Conservation (phyloP, 257 asterid species). For the Prunella vulgaris region DNA sequence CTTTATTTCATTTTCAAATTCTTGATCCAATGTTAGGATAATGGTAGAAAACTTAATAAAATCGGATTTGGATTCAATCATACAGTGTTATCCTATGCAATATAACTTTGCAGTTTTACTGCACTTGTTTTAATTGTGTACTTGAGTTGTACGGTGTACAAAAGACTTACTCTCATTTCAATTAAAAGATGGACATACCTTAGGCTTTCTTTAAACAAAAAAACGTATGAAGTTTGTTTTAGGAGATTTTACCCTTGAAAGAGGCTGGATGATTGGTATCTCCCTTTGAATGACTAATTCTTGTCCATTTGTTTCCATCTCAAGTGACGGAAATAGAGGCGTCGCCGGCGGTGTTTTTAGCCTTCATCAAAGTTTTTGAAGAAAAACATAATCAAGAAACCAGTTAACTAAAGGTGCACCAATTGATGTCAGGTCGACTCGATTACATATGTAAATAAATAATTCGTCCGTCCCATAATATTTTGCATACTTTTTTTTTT, state of each 20-base stretch:
- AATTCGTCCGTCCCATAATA: no score
- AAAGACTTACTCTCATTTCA: no score
- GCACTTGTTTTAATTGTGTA: no score
- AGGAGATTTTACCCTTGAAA: slow-evolving; percentile 54
- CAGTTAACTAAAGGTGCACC: not conserved
- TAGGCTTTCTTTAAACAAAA: not conserved
- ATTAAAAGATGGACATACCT: no score
- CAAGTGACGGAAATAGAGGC: slow-evolving; percentile 81
- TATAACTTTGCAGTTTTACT: no score
- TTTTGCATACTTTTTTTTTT: no score
- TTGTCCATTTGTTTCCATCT: slow-evolving; percentile 59
- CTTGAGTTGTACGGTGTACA: no score
- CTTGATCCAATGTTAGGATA: not conserved
- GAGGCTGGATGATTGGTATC: slow-evolving; percentile 58
- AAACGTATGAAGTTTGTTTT: not conserved
- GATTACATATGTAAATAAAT: not conserved
- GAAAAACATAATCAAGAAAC: not conserved
- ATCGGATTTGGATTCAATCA: no score
- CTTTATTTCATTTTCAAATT: not conserved
- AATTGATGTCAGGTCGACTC: not conserved
- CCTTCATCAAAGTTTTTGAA: slow-evolving; percentile 32
- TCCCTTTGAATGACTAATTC: slow-evolving; percentile 49
- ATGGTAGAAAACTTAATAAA: not conserved
- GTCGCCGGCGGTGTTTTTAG: slow-evolving; percentile 87
- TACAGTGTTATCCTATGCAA: no score